Base-by-base conservation (phyloP, 139 green algal genomes). In the Tetradesmus obliquus region DNA sequence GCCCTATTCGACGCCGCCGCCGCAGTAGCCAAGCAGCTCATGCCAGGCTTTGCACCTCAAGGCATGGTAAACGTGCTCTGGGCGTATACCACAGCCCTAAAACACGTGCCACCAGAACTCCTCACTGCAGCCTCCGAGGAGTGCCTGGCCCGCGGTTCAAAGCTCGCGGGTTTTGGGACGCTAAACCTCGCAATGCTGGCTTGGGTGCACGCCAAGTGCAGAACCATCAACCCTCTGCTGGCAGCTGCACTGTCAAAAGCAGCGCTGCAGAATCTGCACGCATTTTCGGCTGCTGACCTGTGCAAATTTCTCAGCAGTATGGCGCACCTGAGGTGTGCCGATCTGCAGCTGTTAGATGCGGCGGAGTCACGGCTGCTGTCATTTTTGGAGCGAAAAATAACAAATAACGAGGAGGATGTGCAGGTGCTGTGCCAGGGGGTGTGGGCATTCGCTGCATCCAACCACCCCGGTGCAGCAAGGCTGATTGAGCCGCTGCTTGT, bases 121-220 rank as follows among this genome's bases (percentile, higher is more conserved):
- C 20, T 90, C 3, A 32, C n/a, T 20, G 66, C 85, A 62, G 85
- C 85, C 54, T 19, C 66, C 55, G 66, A 22, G 55, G 85, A 89
- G 76, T 89, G 85, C 85, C 54, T 89, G 24, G 13, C 17, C 5
- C 62, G 85, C 45, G 55, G 62, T 8, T 24, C 66, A n/a, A 89
- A 72, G 12, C 71, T 90, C 7, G 60, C 15, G 12, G 71, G 12
- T 7, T 90, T 90, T 90, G 86, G 86, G 1, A 51, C 71, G 15
- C 20, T 84, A 17, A 83, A 90, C 45, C 71, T 90, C 8, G 55
- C 86, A 12, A 90, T 72, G 71, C 86, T 90, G 69, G 86, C 80
- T 1, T 83, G 86, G 71, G 86, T 55, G 0, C 58, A 45, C 17
- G 53, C 86, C n/a, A 83, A 84, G 71, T 22, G 12, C 24, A 71